Evolutionary conservation across 139 green algal species (phyloP).

Genomic region (Tetradesmus obliquus): DNA sequence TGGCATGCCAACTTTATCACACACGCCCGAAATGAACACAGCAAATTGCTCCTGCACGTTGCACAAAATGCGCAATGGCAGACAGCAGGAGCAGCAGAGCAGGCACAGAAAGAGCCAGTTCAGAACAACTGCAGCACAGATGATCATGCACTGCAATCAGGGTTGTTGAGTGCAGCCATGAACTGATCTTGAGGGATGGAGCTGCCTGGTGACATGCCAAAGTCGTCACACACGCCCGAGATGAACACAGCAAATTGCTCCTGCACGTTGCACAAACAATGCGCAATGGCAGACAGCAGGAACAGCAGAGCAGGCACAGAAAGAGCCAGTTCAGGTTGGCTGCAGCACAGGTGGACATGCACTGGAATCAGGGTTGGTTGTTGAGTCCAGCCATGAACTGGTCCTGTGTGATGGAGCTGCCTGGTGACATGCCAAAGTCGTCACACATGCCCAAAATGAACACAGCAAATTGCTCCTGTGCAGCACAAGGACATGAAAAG

Average conservation of each 20-base stretch:
- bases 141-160: no score
- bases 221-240: conserved; percentile 14
- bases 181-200: conserved; percentile 25
- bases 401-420: conserved; percentile 8
- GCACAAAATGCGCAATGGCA: not conserved
- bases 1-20: conserved; percentile 32
- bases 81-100: no score
- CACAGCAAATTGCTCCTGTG: conserved; percentile 22
- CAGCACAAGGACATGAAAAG: not conserved
- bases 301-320: no score
- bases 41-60: conserved; percentile 15
- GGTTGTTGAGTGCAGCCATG: conserved; percentile 23
- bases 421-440: conserved; percentile 38
- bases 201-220: conserved; percentile 29
- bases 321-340: no score
- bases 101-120: no score
- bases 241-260: conserved; percentile 30
- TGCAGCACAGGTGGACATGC: no score
- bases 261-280: not conserved
- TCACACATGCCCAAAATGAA: conserved; percentile 20
- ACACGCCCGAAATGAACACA: conserved; percentile 9
- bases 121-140: no score
- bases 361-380: no score
- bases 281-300: not conserved
- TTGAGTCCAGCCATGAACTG: conserved; percentile 34